Percentiles rank a stretch among this genome's conserved stretches.
These are phyloP conservation scores for Flaveria floridana DNA, from an alignment of 140 eudicot species.

Conservation along the genomic window DNA sequence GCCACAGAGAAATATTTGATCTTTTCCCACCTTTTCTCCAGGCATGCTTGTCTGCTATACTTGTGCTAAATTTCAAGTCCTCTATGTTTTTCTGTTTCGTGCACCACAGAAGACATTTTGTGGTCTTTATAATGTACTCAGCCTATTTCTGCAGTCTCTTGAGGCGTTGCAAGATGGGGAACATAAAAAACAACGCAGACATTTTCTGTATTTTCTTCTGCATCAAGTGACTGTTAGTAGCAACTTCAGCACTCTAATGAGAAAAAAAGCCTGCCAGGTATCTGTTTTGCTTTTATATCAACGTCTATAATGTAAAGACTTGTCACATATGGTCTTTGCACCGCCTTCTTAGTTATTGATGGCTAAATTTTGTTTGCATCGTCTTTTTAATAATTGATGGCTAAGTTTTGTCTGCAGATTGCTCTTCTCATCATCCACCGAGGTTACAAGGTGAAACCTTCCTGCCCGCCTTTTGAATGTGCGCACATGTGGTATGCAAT, in stretches of 20 bases:
- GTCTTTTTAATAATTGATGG: conserved; percentile 22
- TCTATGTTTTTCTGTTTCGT: conserved; percentile 12
- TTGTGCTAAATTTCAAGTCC: conserved; percentile 21
- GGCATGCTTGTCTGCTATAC: conserved; percentile 48
- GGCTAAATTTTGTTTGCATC: conserved; percentile 41
- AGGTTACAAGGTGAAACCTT: conserved; percentile 92
- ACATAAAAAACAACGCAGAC: conserved; percentile 82
- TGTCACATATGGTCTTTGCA: conserved; percentile 20
- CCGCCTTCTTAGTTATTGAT: conserved; percentile 22
- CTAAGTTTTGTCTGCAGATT: conserved; percentile 56
- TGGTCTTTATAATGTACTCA: conserved; percentile 12
- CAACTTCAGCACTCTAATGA: conserved; percentile 87
- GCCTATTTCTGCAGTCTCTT: conserved; percentile 63
- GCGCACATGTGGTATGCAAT: conserved; percentile 92
- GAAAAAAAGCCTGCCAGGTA: conserved; percentile 98
- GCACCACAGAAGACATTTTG: neutral
- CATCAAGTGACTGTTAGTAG: conserved; percentile 98
- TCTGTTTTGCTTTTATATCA: conserved; percentile 18
- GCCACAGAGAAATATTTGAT: conserved; percentile 95
- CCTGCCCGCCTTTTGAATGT: conserved; percentile 94
- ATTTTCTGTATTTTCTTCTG: conserved; percentile 77
- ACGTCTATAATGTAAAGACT: conserved; percentile 18
- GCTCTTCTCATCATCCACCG: conserved; percentile 84
- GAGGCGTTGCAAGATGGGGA: conserved; percentile 99
- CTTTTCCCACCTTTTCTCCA: conserved; percentile 84